Evolutionary conservation across 441 rosid species (phyloP), one percentile per base, ranked within the genome.

Genomic region (Dalechampia spathulata): DNA sequence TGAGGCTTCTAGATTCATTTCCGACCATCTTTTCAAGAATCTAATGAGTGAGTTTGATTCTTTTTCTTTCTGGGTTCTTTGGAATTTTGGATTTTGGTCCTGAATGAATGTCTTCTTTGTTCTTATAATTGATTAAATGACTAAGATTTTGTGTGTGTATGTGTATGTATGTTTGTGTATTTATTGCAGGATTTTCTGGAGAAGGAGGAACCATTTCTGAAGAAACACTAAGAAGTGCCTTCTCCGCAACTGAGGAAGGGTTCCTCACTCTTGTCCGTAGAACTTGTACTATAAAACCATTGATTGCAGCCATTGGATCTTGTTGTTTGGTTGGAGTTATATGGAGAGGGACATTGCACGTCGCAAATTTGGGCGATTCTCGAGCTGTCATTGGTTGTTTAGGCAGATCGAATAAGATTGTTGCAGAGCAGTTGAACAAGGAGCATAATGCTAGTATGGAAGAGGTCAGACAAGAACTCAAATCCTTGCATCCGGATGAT

Each of bases 361-460:
- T 88, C 26, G 98, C 90, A 54, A 91, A 91, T 49, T 64, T 86
- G 55, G 98, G 96, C 16, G 98, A 92, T 71, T 92, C 98, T 36
- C 87, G 94, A 40, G 98, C 98, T 64, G 94, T 92, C 25, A 64
- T 88, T 26, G 96, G 96, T 40, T 71, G 66, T 58, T 65, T 73
- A 21, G 68, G 69, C 54, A 77, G 79, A 51, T 79, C 87, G 11
- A 78, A 76, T 57, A 83, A 81, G 74, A 65, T 88, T 60, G 78
- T 77, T 34, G 86, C 96, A n/a, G 96, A 86, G 75, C 95, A 88
- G 58, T 57, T 86, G 73, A 86, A 90, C 10, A 80, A 43, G 8
- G 98, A 88, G 26, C 96, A 92, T 71, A 92, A 88, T 78, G 98
- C 86, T 9, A 74, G 87, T 57, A 52, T 75, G 69, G 96, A 86